Conservation (phyloP, 1,139 yeast genomes). For the Hemisphaericaspora subhashii region DNA sequence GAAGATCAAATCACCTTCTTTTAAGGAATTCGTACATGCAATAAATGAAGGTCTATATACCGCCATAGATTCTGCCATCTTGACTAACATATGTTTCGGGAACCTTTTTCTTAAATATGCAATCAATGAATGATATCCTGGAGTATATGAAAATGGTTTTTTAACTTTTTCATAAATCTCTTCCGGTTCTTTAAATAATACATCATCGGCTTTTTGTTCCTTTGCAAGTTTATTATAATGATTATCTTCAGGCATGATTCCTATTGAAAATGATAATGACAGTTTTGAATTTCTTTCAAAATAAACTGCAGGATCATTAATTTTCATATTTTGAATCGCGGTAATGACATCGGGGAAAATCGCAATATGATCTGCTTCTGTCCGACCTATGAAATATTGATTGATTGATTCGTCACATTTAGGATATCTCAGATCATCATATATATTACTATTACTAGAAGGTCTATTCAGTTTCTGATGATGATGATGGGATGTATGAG, state of each 20-base stretch:
- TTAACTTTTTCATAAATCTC: conserved; percentile 76
- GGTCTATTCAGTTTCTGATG: not conserved
- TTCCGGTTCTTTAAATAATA: conserved; percentile 61
- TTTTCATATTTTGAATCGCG: conserved; percentile 45
- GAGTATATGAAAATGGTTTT: conserved; percentile 82
- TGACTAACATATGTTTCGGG: conserved; percentile 65
- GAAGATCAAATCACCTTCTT: conserved; percentile 87
- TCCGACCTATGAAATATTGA: conserved; percentile 59
- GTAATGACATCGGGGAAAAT: conserved; percentile 58
- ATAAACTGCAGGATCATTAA: conserved; percentile 41
- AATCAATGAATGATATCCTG: conserved; percentile 83
- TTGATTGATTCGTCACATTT: conserved; percentile 52
- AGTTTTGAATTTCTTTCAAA: conserved; percentile 42
- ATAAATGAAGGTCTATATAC: conserved; percentile 88
- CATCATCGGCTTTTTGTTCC: conserved; percentile 12
- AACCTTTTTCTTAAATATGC: conserved; percentile 73
- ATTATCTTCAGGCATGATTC: conserved; percentile 44
- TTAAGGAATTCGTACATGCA: conserved; percentile 84
- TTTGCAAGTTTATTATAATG: conserved; percentile 13
- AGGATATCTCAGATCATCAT: conserved; percentile 15
- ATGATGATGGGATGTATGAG: conserved; percentile 1
- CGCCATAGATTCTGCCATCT: conserved; percentile 88
- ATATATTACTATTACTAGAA: conserved; percentile 8
- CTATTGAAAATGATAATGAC: conserved; percentile 56
- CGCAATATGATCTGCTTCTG: conserved; percentile 30